These are phyloP conservation scores for Fraxinus anomala DNA, from an alignment of 257 asterid genomes.

Conservation along the genomic window DNA sequence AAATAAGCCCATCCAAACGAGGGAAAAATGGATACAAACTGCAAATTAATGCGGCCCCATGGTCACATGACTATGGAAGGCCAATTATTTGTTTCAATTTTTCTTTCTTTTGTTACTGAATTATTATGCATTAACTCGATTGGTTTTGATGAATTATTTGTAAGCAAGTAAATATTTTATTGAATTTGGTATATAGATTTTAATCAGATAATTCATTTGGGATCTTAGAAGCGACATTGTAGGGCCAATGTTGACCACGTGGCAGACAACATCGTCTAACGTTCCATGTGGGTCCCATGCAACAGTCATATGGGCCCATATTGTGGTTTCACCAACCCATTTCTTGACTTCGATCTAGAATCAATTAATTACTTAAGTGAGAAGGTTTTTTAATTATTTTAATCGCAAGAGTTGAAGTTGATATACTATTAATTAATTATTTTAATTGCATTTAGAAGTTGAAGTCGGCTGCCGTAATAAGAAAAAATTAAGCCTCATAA, in stretches of 20 bases:
- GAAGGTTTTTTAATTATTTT: slow-evolving; percentile 27
- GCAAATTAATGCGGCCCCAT: background rate
- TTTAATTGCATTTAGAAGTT: no score
- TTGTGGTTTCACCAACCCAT: background rate
- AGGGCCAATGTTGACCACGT: slow-evolving; percentile 56
- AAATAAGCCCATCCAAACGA: no score
- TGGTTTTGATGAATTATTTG: slow-evolving; percentile 27
- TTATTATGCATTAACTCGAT: slow-evolving; percentile 49
- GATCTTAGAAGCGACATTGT: slow-evolving; percentile 35
- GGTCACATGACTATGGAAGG: slow-evolving; percentile 63
- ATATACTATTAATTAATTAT: no score
- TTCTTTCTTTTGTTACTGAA: slow-evolving; percentile 2
- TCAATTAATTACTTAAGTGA: no score
- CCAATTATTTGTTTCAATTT: slow-evolving; percentile 28
- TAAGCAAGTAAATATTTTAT: slow-evolving; percentile 8
- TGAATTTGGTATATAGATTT: slow-evolving; percentile 9
- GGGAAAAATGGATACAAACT: no score
- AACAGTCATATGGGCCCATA: slow-evolving; percentile 14
- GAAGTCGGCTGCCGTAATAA: no score
- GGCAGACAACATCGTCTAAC: slow-evolving; percentile 54
- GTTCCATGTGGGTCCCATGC: slow-evolving; percentile 45
- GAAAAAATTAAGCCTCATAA: no score
- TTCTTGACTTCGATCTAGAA: slow-evolving; percentile 39
- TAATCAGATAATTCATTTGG: background rate
- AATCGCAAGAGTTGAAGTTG: no score